Evolutionary conservation across 2,329 filamentous ascomycete genomes (phyloP).

Genomic region (Delphinella strobiligena): DNA sequence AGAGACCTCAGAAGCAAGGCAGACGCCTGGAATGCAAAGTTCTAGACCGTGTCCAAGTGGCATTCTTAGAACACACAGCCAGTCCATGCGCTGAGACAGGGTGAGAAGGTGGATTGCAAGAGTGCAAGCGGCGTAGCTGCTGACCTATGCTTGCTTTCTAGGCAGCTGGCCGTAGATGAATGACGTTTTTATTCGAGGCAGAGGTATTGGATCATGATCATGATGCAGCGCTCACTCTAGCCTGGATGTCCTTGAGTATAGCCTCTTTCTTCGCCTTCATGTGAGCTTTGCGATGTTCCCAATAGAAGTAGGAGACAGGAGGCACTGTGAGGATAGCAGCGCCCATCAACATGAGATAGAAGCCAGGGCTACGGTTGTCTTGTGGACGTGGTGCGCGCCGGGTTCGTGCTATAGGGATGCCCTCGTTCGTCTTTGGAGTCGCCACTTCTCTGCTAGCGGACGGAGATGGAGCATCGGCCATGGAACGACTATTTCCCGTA

Average conservation of each 20-base stretch:
- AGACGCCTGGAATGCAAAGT: no score
- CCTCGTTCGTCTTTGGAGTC: not conserved
- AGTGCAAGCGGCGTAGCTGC: no score
- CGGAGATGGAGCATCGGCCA: not conserved
- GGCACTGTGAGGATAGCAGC: conserved; percentile 16
- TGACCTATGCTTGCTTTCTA: no score
- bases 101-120: no score
- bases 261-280: conserved; percentile 21
- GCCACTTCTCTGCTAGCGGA: not conserved
- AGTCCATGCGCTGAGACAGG: no score
- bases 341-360: conserved; percentile 9
- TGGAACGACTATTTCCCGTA: not conserved
- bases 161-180: no score
- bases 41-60: no score
- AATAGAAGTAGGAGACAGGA: conserved; percentile 18
- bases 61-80: no score
- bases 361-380: conserved; percentile 3
- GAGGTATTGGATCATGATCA: no score
- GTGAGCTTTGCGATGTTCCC: conserved; percentile 19
- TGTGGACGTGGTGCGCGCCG: not conserved
- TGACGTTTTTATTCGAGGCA: no score
- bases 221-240: conserved; percentile 3
- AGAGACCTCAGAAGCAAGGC: no score
- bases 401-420: not conserved
- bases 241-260: conserved; percentile 17